Evolutionary conservation across 768 basidiomycete species (phyloP), one percentile per base, ranked within the genome.

Genomic region (Cyclocybe cylindracea): DNA sequence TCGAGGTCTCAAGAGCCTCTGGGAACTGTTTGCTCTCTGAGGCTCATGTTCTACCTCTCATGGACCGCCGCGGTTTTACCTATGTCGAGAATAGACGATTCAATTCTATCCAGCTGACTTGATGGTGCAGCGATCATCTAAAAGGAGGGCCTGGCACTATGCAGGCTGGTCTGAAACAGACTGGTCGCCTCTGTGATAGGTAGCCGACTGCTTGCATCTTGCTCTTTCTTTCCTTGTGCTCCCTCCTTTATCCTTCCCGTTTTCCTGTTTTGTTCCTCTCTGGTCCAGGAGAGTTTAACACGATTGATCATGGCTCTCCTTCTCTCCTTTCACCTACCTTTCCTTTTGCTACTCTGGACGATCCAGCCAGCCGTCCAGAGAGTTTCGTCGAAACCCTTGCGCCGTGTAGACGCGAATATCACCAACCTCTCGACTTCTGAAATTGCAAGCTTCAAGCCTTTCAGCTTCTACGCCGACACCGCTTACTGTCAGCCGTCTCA

Each of bases 381-480:
- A 9, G 42, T 39, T 7, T 29, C 48, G 10, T 49, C 57, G 10
- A 47, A 36, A 1, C 55, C 55, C 18, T 19, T 55, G n/a, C 46
- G 37, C 14, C 55, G 58, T 35, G 43, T 35, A 37, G 41, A 43
- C 9, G 43, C 50, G 24, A 39, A 51, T 40, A 75, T 81, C 46
- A 70, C 68, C 1, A 46, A 75, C 1, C 62, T 82, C 44, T 64
- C 72, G 29, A 56, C 69, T 5, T 19, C 75, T 0, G 69, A 82
- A 56, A 73, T 84, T 6, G 56, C 68, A 6, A 34, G 58, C 10
- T 84, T 73, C 62, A 74, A 59, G 35, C 72, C 82, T 0, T 85
- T 76, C 66, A 75, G 79, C 0, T 68, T 64, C 49, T 83, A 77
- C 56, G 80, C 84, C 0, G 75, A 76, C 34, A 62, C 80, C 8